Conservation (phyloP, 495 filamentous ascomycete genomes). For the Neurospora tetraspora region DNA sequence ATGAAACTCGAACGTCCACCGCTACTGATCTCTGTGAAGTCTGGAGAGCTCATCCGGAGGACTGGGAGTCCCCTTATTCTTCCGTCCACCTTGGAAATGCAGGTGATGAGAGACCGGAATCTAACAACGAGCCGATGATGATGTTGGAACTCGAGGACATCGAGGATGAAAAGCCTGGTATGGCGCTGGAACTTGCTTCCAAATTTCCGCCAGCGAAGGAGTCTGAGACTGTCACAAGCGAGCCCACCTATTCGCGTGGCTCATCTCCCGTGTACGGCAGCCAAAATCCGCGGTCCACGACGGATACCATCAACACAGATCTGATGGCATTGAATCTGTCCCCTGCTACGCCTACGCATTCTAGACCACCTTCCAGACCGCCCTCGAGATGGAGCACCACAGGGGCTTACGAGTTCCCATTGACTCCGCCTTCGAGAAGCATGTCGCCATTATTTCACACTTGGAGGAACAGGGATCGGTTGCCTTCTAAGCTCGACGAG, state of each 20-base stretch:
- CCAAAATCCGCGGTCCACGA: not conserved
- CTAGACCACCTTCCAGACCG: not conserved
- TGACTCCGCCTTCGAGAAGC: not conserved
- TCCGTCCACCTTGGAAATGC: constrained; percentile 5
- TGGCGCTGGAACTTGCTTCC: not conserved
- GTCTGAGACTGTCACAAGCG: not conserved
- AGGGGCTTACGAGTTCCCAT: not conserved
- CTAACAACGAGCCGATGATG: not conserved
- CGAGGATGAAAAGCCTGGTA: not conserved
- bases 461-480: not conserved
- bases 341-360: not conserved
- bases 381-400: not conserved
- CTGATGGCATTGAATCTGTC: not conserved
- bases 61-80: constrained; percentile 23
- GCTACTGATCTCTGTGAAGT: constrained; percentile 19
- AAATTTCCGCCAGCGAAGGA: not conserved
- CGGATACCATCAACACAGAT: not conserved
- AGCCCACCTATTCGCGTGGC: not conserved
- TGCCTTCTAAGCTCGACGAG: not conserved
- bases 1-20: constrained; percentile 1
- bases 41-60: constrained; percentile 18
- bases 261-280: not conserved
- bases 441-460: not conserved
- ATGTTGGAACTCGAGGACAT: not conserved
- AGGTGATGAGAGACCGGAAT: not conserved